Evolutionary conservation across 2,329 filamentous ascomycete species (phyloP).

Genomic region (Exophiala spinifera): DNA sequence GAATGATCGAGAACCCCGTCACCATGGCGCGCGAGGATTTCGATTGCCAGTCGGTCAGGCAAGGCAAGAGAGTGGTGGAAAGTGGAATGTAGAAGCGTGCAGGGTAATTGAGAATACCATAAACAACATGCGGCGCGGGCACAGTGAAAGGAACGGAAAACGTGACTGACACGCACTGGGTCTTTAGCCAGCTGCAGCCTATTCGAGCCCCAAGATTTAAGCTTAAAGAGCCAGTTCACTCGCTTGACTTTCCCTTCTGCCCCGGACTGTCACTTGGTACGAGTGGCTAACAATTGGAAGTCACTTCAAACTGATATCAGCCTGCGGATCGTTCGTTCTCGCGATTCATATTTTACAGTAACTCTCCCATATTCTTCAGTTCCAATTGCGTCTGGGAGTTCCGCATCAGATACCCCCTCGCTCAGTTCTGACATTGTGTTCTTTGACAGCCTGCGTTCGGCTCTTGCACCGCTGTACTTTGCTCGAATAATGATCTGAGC

Average conservation of each 20-base stretch:
- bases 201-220: constrained; percentile 2
- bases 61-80: constrained; percentile 5
- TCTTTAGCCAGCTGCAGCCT: constrained; percentile 3
- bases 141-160: constrained; percentile 10
- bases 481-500: constrained; percentile 7
- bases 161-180: constrained; percentile 5
- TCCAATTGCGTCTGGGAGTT: neutral
- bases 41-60: constrained; percentile 6
- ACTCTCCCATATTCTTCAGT: neutral
- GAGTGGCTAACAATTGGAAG: no score
- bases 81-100: constrained; percentile 4
- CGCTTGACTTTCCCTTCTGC: constrained; percentile 1
- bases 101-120: constrained; percentile 1
- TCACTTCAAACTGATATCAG: no score
- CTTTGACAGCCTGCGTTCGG: neutral
- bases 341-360: no score
- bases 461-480: neutral
- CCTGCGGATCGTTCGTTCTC: no score
- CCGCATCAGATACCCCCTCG: neutral
- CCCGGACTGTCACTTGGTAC: no score
- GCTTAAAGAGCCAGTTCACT: constrained; percentile 3
- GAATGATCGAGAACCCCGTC: constrained; percentile 1
- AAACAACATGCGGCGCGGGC: constrained; percentile 9
- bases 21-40: constrained; percentile 19
- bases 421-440: neutral